Evolutionary conservation across 176 grass and related monocot genomes (phyloP).

Genomic region (Alopecurus myosuroides): DNA sequence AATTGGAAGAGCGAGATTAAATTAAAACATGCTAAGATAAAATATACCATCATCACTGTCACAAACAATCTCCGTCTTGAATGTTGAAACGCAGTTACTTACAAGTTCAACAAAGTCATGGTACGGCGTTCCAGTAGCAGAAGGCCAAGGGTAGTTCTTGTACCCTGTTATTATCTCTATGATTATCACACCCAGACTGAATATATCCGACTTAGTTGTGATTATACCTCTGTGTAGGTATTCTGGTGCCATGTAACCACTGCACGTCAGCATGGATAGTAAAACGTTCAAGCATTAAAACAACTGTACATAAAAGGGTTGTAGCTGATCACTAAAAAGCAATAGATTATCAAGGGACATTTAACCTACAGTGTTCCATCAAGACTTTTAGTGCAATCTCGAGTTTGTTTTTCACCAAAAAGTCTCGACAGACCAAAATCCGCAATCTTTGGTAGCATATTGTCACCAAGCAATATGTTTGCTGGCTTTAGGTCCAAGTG

Average conservation of each 20-base stretch:
- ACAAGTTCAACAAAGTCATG: background rate
- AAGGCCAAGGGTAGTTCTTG: background rate
- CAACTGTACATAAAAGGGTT: background rate
- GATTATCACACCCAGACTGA: background rate
- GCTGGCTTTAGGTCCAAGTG: background rate
- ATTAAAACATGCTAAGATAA: background rate
- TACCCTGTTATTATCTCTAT: background rate
- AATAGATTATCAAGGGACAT: background rate
- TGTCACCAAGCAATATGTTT: background rate
- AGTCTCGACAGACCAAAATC: background rate
- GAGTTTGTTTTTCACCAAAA: background rate
- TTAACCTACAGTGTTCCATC: background rate
- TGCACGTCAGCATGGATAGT: background rate
- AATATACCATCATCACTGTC: background rate
- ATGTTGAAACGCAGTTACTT: background rate
- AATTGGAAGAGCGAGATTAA: background rate
- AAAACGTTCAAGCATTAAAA: background rate
- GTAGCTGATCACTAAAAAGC: background rate
- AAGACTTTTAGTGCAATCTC: background rate
- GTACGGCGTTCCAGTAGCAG: background rate
- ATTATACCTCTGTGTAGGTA: background rate
- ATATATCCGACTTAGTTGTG: background rate
- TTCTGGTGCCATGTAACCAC: background rate
- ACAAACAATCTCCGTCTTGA: background rate
- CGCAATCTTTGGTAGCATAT: background rate